phyloP scores from a whole-genome alignment of 2,329 filamentous ascomycete species.

The Pseudogymnoascus sp. region DNA sequence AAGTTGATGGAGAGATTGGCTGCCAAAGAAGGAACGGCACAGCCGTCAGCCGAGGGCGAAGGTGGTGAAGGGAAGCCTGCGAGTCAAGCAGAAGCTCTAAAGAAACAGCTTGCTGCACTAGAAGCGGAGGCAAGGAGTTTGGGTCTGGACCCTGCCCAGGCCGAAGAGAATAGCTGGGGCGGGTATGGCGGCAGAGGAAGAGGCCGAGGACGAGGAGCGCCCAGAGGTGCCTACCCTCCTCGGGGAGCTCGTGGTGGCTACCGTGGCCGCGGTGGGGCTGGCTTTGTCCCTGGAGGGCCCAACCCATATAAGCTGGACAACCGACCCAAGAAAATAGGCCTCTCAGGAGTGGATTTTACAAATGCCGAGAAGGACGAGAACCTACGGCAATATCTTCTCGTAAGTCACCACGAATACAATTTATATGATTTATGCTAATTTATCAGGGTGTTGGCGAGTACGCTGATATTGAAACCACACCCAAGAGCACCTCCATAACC shows the following conservation, averaged over 20 bases:
- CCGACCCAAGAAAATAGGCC: conserved; percentile 59
- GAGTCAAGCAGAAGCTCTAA: conserved; percentile 56
- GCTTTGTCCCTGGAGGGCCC: conserved; percentile 25
- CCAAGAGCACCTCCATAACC: conserved; percentile 45
- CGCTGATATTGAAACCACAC: conserved; percentile 46
- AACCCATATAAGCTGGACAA: conserved; percentile 65
- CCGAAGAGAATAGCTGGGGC: conserved; percentile 35
- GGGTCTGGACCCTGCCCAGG: conserved; percentile 52
- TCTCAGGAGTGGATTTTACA: conserved; percentile 59
- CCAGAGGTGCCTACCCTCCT: conserved; percentile 30
- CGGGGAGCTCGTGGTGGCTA: conserved; percentile 33
- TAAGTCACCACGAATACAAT: conserved; percentile 33
- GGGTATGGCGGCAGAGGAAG: conserved; percentile 37
- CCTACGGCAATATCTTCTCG: conserved; percentile 63
- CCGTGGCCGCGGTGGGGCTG: conserved; percentile 39
- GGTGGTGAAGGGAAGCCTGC: conserved; percentile 25
- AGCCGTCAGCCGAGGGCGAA: conserved; percentile 20
- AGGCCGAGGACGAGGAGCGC: conserved; percentile 30
- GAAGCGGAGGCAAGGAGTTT: conserved; percentile 65
- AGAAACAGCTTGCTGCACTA: conserved; percentile 63
- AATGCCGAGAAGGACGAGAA: conserved; percentile 57
- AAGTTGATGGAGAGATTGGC: conserved; percentile 56
- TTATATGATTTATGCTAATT: conserved; percentile 14
- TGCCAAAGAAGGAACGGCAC: conserved; percentile 37
- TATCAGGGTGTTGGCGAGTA: conserved; percentile 56